Conservation (phyloP, 306 rosid species). For the Sphenostylis stenocarpa region DNA sequence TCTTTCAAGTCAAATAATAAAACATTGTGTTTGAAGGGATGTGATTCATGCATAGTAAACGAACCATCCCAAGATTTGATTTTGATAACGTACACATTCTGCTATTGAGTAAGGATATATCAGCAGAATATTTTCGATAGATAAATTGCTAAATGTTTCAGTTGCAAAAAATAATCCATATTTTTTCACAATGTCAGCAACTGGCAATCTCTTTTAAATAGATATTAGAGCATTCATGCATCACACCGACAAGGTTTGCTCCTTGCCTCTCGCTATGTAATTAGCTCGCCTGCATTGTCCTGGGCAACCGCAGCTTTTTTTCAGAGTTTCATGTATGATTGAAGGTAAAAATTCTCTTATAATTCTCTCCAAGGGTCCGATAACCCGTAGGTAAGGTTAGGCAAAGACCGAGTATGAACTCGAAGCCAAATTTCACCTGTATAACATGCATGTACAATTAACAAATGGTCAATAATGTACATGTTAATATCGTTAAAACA, state of each 20-base stretch:
- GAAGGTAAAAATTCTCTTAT: conserved; percentile 77
- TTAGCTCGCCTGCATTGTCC: conserved; percentile 88
- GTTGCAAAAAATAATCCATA: background rate
- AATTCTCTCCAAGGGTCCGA: conserved; percentile 76
- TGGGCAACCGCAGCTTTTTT: conserved; percentile 77
- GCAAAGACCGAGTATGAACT: conserved; percentile 77
- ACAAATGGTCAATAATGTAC: background rate
- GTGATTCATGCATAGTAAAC: background rate
- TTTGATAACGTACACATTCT: background rate
- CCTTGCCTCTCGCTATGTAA: conserved; percentile 84
- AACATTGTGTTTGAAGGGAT: background rate
- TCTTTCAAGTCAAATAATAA: conserved; percentile 18
- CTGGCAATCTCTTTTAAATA: conserved; percentile 6
- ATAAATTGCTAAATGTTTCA: background rate
- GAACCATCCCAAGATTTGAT: background rate
- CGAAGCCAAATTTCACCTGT: conserved; percentile 85
- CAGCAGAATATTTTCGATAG: background rate
- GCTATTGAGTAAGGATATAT: background rate
- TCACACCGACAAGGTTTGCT: conserved; percentile 5
- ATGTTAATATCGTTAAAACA: background rate
- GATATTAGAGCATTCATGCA: conserved; percentile 9
- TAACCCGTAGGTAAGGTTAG: conserved; percentile 63
- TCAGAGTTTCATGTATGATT: conserved; percentile 82
- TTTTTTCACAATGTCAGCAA: conserved; percentile 3
- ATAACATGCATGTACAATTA: background rate